Percentiles rank a stretch among this genome's conserved stretches.
Conservation (phyloP, 306 rosid species). For the Coriaria nepalensis region DNA sequence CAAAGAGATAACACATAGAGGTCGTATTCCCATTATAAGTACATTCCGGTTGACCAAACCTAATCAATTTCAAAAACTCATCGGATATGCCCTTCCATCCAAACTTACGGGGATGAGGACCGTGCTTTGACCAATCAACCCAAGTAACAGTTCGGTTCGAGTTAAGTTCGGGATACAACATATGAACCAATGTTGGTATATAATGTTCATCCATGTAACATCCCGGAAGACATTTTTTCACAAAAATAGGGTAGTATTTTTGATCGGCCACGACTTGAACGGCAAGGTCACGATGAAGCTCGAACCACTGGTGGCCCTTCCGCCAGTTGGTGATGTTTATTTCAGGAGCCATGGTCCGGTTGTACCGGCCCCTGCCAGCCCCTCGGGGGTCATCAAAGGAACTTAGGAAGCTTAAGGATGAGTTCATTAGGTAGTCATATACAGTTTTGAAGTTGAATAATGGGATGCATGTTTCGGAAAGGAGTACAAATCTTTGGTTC, state of each 20-base stretch:
- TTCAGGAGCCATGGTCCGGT: slow-evolving; percentile 26
- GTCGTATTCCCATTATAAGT: slow-evolving; percentile 24
- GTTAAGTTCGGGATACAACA: slow-evolving; percentile 15
- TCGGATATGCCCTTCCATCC: slow-evolving; percentile 19
- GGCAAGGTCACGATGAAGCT: slow-evolving; percentile 38
- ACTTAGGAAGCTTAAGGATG: slow-evolving; percentile 26
- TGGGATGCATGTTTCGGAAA: slow-evolving; percentile 60
- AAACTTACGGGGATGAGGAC: slow-evolving; percentile 39
- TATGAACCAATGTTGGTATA: slow-evolving; percentile 35
- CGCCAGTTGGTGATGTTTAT: slow-evolving; percentile 44
- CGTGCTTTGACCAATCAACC: slow-evolving; percentile 56
- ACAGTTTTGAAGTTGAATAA: slow-evolving; percentile 41
- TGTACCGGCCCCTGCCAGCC: slow-evolving; percentile 40
- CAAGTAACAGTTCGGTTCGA: slow-evolving; percentile 33
- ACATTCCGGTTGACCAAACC: slow-evolving; percentile 29
- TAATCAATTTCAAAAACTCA: slow-evolving; percentile 32
- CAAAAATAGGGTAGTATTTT: slow-evolving; percentile 29
- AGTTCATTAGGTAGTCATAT: slow-evolving; percentile 27
- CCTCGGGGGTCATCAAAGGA: slow-evolving; percentile 29
- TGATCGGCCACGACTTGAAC: slow-evolving; percentile 28
- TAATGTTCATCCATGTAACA: slow-evolving; percentile 60
- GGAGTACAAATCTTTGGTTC: slow-evolving; percentile 42
- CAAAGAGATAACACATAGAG: slow-evolving; percentile 43
- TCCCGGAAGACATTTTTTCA: slow-evolving; percentile 19
- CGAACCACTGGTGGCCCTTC: slow-evolving; percentile 67